phyloP scores from a whole-genome alignment of 768 basidiomycete species.

The Suillus subluteus region DNA sequence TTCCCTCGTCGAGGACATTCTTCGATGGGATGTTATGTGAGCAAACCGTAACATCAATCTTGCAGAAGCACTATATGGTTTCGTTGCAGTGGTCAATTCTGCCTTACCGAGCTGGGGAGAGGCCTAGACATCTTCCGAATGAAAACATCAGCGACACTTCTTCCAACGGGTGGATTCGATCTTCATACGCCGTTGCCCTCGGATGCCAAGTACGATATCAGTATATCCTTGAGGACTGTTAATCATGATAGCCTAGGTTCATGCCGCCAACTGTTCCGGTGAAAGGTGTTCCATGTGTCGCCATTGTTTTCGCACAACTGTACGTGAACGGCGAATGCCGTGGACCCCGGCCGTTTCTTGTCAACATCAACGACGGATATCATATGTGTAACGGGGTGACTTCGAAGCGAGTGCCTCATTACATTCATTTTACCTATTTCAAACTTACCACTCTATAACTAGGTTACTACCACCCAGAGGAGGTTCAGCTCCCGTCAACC shows the following conservation, averaged over 20 bases:
- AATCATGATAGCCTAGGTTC: conserved; percentile 29
- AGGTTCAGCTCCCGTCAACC: conserved; percentile 35
- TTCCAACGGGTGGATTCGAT: conserved; percentile 39
- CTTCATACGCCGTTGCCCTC: conserved; percentile 39
- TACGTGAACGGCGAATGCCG: conserved; percentile 38
- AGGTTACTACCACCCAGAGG: conserved; percentile 30
- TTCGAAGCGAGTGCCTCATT: conserved; percentile 23
- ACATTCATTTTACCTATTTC: too few relatives aligned
- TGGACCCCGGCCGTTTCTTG: conserved; percentile 44
- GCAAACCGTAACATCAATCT: not conserved
- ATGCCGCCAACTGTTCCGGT: conserved; percentile 49
- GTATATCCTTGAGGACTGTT: not conserved
- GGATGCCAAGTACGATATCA: conserved; percentile 41
- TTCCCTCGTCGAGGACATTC: conserved; percentile 29
- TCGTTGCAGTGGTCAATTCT: conserved; percentile 42
- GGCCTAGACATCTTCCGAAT: conserved; percentile 47
- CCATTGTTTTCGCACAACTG: conserved; percentile 44
- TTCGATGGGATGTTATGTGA: conserved; percentile 21
- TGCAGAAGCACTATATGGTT: not conserved
- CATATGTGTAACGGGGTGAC: conserved; percentile 40
- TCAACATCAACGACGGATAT: conserved; percentile 41
- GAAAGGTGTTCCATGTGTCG: conserved; percentile 38
- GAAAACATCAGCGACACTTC: conserved; percentile 46
- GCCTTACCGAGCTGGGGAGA: conserved; percentile 49
- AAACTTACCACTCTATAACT: not conserved